Evolutionary conservation across 345 rosid species (phyloP).

Genomic region (Conringia planisiliqua): DNA sequence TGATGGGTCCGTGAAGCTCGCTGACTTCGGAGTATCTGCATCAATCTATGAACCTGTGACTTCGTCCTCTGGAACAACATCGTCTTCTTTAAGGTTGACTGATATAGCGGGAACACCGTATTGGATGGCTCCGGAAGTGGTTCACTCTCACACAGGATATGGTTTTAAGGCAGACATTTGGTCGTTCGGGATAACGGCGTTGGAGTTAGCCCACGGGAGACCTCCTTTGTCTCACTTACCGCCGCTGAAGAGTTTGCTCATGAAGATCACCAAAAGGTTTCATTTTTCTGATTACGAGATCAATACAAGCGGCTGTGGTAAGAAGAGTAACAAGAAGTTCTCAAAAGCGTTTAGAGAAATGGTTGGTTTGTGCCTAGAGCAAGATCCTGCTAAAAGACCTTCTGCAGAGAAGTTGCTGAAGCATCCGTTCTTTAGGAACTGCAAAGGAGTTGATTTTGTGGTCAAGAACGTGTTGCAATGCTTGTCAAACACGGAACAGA

Average conservation of each 20-base stretch:
- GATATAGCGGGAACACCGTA: slow-evolving; percentile 83
- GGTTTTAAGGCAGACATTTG: slow-evolving; percentile 90
- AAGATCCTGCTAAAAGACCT: slow-evolving; percentile 76
- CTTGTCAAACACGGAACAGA: slow-evolving; percentile 66
- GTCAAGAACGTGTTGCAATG: slow-evolving; percentile 57
- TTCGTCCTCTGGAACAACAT: slow-evolving; percentile 9
- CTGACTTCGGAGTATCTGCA: slow-evolving; percentile 88
- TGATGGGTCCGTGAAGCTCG: slow-evolving; percentile 66
- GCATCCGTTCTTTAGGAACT: slow-evolving; percentile 69
- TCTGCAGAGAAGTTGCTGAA: slow-evolving; percentile 68
- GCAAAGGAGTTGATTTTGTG: slow-evolving; percentile 57
- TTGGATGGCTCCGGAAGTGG: slow-evolving; percentile 99
- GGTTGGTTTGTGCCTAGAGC: slow-evolving; percentile 77
- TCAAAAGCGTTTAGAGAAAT: slow-evolving; percentile 76
- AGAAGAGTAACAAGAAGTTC: slow-evolving; percentile 57
- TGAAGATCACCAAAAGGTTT: slow-evolving; percentile 82
- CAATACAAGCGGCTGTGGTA: slow-evolving; percentile 30
- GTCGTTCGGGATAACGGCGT: slow-evolving; percentile 91
- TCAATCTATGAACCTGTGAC: slow-evolving; percentile 55
- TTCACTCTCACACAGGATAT: slow-evolving; percentile 84
- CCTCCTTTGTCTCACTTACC: slow-evolving; percentile 85
- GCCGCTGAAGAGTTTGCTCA: slow-evolving; percentile 62
- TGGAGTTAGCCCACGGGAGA: slow-evolving; percentile 79
- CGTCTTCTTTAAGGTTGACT: slow-evolving; percentile 51
- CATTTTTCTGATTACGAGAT: slow-evolving; percentile 66